Evolutionary conservation across 2,329 filamentous ascomycete genomes (phyloP).

Genomic region (Colletotrichum sidae): DNA sequence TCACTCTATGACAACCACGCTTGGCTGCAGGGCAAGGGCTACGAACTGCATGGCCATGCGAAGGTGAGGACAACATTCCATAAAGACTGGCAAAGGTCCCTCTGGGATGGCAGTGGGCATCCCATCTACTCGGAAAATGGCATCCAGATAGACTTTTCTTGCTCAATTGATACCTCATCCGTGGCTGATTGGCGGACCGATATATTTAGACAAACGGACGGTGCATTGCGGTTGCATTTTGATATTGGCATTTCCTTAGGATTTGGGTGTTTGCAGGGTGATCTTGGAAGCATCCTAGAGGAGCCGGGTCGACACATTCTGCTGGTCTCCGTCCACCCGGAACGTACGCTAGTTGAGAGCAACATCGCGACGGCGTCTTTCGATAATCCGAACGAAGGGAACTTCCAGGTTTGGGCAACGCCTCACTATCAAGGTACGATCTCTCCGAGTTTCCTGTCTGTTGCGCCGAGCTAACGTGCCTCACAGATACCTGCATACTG

Average conservation of each 20-base stretch:
- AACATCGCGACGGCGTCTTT: not conserved
- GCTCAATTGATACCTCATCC: conserved; percentile 15
- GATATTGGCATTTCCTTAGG: conserved; percentile 31
- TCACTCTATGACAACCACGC: conserved; percentile 37
- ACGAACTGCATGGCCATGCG: conserved; percentile 23
- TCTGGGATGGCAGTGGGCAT: conserved; percentile 1
- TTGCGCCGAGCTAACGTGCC: no score
- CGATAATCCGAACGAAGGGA: no score
- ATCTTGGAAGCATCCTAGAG: conserved; percentile 13
- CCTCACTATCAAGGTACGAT: no score
- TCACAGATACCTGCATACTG: no score
- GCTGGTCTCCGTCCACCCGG: no score
- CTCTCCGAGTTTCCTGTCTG: no score
- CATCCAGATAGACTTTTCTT: conserved; percentile 23
- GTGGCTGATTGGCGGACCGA: conserved; percentile 21
- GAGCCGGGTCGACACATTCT: conserved; percentile 16
- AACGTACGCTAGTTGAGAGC: no score
- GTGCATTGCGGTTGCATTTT: conserved; percentile 32
- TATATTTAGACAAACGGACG: conserved; percentile 37
- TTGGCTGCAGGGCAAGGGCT: conserved; percentile 37
- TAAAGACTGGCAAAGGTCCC: conserved; percentile 32
- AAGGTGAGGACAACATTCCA: conserved; percentile 19
- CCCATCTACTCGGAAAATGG: conserved; percentile 11
- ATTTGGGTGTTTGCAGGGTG: conserved; percentile 34
- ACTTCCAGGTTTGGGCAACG: no score